Evolutionary conservation across 1,284 basidiomycete species (phyloP).

Genomic region (Abortiporus biennis): DNA sequence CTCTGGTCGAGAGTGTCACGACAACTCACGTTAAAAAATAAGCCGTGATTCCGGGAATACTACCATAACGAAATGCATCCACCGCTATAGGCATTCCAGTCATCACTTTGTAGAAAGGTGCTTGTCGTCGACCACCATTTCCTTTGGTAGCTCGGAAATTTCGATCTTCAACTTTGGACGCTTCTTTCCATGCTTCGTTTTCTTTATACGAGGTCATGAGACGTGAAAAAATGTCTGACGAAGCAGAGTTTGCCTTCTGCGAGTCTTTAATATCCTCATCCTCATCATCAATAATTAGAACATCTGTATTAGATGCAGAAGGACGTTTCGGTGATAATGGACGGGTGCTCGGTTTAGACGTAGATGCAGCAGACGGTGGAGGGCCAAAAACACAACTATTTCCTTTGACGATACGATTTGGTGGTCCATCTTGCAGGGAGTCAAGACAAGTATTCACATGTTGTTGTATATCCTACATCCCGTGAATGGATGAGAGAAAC

Average conservation of each 20-base stretch:
- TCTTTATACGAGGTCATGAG: slow-evolving; percentile 83
- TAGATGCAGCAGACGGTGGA: not conserved
- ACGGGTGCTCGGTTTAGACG: not conserved
- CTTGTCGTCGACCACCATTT: slow-evolving; percentile 61
- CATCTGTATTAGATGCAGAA: not conserved
- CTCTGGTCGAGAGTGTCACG: not conserved
- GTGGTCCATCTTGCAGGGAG: not conserved
- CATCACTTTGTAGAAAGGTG: slow-evolving; percentile 94
- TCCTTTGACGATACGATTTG: too few relatives aligned
- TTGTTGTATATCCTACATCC: slow-evolving; percentile 33
- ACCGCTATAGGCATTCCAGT: slow-evolving; percentile 97
- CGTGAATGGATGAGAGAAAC: slow-evolving; percentile 25
- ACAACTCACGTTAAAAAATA: slow-evolving; percentile 78
- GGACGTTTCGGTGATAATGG: not conserved
- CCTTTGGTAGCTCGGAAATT: slow-evolving; percentile 39
- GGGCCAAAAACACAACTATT: too few relatives aligned
- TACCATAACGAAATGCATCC: slow-evolving; percentile 91
- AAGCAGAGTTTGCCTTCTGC: slow-evolving; percentile 8
- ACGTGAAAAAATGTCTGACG: slow-evolving; percentile 66
- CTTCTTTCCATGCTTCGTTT: slow-evolving; percentile 81
- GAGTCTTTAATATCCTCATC: not conserved
- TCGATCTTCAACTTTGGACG: slow-evolving; percentile 46
- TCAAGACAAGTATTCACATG: slow-evolving; percentile 52
- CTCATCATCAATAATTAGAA: not conserved
- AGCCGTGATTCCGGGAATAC: slow-evolving; percentile 82